Evolutionary conservation across 1,284 basidiomycete species (phyloP).

Genomic region (Abortiporus biennis): DNA sequence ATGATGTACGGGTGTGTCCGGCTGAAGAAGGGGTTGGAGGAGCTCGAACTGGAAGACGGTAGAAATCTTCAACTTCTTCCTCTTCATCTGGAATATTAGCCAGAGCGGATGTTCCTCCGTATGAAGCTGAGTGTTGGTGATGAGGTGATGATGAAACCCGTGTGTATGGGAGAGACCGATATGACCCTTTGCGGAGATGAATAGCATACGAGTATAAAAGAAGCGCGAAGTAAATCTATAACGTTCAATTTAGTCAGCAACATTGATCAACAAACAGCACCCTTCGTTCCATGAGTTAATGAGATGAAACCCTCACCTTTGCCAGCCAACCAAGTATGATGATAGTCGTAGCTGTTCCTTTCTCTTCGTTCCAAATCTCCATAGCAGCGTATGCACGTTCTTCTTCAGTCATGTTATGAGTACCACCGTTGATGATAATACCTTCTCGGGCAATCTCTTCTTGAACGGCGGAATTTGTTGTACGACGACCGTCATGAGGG

Average conservation of each 20-base stretch:
- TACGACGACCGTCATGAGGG: conserved; percentile 82
- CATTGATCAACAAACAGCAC: not conserved
- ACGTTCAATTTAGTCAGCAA: not conserved
- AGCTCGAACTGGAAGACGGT: conserved; percentile 51
- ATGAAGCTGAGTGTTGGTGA: conserved; percentile 18
- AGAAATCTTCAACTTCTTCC: conserved; percentile 54
- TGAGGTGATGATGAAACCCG: conserved; percentile 29
- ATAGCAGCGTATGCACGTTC: conserved; percentile 68
- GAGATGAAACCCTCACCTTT: conserved; percentile 58
- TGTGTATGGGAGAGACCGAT: conserved; percentile 73
- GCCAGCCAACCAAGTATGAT: conserved; percentile 81
- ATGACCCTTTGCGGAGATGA: conserved; percentile 90
- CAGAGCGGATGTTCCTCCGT: conserved; percentile 6
- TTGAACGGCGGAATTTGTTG: conserved; percentile 82
- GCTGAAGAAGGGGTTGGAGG: conserved; percentile 14
- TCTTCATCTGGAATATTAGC: conserved; percentile 40
- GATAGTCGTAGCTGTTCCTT: conserved; percentile 73
- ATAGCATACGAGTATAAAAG: conserved; percentile 92
- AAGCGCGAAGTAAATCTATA: conserved; percentile 87
- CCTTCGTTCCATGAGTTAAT: conserved; percentile 1
- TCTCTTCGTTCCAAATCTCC: conserved; percentile 87
- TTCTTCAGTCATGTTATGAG: conserved; percentile 51
- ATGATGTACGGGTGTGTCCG: conserved; percentile 18
- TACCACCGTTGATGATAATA: conserved; percentile 33
- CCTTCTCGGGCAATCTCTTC: conserved; percentile 63